Percentiles rank a stretch among this genome's conserved stretches.
Evolutionary conservation across 306 rosid species (phyloP).

Genomic region (Cucumis sativus): DNA sequence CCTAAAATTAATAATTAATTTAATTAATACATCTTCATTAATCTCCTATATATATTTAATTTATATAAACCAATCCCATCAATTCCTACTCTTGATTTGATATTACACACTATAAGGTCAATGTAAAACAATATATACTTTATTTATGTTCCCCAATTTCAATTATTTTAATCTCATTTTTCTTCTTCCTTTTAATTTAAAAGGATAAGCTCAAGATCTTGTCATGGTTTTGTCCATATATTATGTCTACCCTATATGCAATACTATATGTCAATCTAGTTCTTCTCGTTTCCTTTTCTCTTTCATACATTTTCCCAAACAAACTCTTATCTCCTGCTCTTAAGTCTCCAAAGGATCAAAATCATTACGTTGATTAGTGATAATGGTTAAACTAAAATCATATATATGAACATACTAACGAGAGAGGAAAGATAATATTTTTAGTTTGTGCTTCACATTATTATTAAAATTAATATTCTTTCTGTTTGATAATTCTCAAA

Average conservation of each 20-base stretch:
- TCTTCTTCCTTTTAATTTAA: not conserved
- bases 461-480: no score
- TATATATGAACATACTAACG: no score
- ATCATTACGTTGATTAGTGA: no score
- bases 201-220: not conserved
- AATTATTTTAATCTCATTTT: not conserved
- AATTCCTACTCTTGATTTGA: slow-evolving; percentile 1
- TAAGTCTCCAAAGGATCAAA: no score
- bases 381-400: no score
- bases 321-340: no score
- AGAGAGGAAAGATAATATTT: no score
- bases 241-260: not conserved
- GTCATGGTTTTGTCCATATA: not conserved
- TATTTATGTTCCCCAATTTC: not conserved
- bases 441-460: no score
- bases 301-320: no score
- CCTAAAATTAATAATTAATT: no score
- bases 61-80: not conserved
- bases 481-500: no score
- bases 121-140: not conserved
- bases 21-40: not conserved
- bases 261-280: not conserved
- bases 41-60: not conserved
- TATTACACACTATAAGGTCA: not conserved
- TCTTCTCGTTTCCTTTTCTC: no score